Evolutionary conservation across 257 asterid species (phyloP).

Genomic region (Osmanthus fragrans): DNA sequence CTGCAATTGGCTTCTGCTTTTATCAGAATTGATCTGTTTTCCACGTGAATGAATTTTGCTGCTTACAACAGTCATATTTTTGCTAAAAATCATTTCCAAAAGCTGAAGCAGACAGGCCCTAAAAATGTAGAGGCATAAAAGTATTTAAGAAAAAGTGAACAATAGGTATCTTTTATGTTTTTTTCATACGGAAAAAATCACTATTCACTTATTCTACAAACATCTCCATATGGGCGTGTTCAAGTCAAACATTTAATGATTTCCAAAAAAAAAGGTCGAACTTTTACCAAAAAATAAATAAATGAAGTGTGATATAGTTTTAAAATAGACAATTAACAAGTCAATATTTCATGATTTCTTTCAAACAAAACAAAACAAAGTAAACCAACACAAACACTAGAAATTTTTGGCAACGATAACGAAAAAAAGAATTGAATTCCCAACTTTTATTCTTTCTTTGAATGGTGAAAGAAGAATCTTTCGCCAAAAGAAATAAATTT

Average conservation of each 20-base stretch:
- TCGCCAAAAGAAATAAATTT: too few relatives aligned
- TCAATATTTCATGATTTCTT: background rate
- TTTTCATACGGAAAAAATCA: too few relatives aligned
- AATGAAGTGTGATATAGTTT: background rate
- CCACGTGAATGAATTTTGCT: background rate
- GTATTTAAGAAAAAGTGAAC: background rate
- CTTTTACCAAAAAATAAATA: too few relatives aligned
- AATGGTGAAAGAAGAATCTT: background rate
- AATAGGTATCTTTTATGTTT: too few relatives aligned
- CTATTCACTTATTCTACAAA: background rate
- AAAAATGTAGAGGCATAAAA: background rate
- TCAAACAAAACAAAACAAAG: too few relatives aligned
- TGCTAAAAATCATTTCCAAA: too few relatives aligned
- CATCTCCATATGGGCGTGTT: background rate
- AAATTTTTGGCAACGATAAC: background rate
- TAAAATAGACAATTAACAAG: background rate
- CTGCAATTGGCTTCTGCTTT: background rate
- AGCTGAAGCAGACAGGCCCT: too few relatives aligned
- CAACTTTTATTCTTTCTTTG: background rate
- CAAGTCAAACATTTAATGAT: background rate
- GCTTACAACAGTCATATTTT: too few relatives aligned
- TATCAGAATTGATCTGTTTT: too few relatives aligned
- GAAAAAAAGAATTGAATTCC: background rate
- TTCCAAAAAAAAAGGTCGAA: too few relatives aligned
- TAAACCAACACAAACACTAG: background rate